Evolutionary conservation across 768 basidiomycete species (phyloP).

Genomic region (Serendipita indica): DNA sequence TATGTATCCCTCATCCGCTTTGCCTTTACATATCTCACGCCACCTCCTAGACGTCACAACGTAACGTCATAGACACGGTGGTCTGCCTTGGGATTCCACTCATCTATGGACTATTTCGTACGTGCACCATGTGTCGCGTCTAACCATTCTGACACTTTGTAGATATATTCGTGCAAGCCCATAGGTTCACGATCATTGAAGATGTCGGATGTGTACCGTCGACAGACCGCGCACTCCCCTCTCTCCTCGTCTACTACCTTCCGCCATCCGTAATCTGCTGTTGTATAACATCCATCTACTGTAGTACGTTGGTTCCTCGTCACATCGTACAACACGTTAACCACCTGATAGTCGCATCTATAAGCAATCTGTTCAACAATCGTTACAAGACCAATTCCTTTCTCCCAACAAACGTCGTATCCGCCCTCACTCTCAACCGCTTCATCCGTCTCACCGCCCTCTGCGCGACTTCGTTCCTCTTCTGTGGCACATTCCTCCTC

Average conservation of each 20-base stretch:
- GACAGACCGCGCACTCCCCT: background rate
- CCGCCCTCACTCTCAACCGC: background rate
- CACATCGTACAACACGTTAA: background rate
- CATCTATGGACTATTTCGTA: background rate
- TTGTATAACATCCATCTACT: constrained; percentile 8
- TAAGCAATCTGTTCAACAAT: background rate
- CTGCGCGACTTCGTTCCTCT: background rate
- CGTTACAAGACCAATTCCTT: background rate
- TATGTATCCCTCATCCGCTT: background rate
- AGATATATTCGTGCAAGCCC: background rate
- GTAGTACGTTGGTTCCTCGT: background rate
- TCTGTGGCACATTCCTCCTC: background rate
- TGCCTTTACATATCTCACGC: background rate
- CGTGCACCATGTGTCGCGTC: background rate
- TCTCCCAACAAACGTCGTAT: background rate
- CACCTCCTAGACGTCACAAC: background rate
- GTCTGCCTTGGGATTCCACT: constrained; percentile 1
- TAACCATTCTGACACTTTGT: background rate
- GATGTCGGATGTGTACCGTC: constrained; percentile 3
- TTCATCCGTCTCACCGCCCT: background rate
- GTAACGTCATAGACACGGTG: background rate
- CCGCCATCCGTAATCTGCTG: constrained; percentile 2
- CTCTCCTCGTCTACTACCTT: constrained; percentile 6
- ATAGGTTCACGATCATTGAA: background rate
- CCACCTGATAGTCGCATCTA: background rate